Conservation (phyloP, 768 basidiomycete genomes). For the Tricholoma saponaceum region DNA sequence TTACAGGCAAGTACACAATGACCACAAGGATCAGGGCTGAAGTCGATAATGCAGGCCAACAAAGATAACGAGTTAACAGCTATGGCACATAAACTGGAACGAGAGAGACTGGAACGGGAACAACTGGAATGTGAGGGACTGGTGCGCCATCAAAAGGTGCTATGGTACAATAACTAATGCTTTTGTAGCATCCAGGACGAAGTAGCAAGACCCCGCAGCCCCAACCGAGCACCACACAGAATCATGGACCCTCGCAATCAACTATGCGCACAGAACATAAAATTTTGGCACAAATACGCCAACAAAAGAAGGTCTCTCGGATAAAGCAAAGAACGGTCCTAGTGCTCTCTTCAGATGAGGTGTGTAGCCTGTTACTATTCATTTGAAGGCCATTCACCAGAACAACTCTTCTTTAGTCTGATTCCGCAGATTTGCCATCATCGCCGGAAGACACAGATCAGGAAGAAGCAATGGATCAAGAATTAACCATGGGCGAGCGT, state of each 20-base stretch:
- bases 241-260: too few relatives aligned
- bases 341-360: background rate
- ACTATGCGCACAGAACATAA: too few relatives aligned
- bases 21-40: background rate
- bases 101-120: background rate
- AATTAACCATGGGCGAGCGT: background rate
- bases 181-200: too few relatives aligned
- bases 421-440: background rate
- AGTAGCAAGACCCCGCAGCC: too few relatives aligned
- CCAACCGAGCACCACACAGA: too few relatives aligned
- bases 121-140: background rate
- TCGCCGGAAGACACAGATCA: background rate
- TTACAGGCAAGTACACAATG: background rate
- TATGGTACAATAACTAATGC: background rate
- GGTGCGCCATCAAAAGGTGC: background rate
- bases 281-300: too few relatives aligned
- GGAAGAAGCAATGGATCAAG: background rate
- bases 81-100: background rate
- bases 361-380: background rate
- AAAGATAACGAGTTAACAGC: background rate
- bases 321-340: too few relatives aligned
- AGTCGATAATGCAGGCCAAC: background rate
- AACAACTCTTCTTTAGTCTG: background rate
- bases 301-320: too few relatives aligned
- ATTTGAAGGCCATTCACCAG: background rate